A percentile compares a stretch with the other conserved stretches of the same genome.
phyloP scores from a whole-genome alignment of 768 basidiomycete species.

The Myochromella boudieri region DNA sequence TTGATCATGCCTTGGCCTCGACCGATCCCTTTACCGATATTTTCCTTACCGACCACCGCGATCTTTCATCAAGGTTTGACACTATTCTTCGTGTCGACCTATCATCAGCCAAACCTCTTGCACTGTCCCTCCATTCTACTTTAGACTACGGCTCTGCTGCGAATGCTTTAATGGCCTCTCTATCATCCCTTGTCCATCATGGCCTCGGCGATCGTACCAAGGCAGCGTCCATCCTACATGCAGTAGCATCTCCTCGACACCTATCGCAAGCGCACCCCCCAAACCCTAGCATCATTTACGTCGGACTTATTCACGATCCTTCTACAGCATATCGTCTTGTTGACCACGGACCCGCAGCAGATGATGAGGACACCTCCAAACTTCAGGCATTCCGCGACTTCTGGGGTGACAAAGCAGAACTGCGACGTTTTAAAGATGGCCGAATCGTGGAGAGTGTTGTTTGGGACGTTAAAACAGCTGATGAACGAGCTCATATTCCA shows the following conservation, averaged over 20 bases:
- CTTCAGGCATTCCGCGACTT: conserved; percentile 71
- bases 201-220: conserved; percentile 76
- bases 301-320: conserved; percentile 78
- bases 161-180: conserved; percentile 51
- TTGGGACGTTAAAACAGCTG: conserved; percentile 83
- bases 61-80: conserved; percentile 71
- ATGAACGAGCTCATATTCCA: conserved; percentile 81
- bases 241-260: conserved; percentile 42
- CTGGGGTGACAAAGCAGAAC: conserved; percentile 92
- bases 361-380: conserved; percentile 50
- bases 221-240: conserved; percentile 61
- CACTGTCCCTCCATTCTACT: conserved; percentile 41
- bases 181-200: conserved; percentile 50
- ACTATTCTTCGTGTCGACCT: conserved; percentile 61
- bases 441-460: conserved; percentile 93
- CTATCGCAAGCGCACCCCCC: conserved; percentile 57
- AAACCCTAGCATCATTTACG: conserved; percentile 47
- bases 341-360: conserved; percentile 86
- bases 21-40: conserved; percentile 67
- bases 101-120: conserved; percentile 43
- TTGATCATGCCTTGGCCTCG: conserved; percentile 47
- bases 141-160: conserved; percentile 63
- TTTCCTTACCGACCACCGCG: conserved; percentile 73
- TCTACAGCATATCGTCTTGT: conserved; percentile 80
- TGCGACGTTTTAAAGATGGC: conserved; percentile 95